Conservation (phyloP, 352 stramenopile genomes). For the Globisporangium recalcitrans region DNA sequence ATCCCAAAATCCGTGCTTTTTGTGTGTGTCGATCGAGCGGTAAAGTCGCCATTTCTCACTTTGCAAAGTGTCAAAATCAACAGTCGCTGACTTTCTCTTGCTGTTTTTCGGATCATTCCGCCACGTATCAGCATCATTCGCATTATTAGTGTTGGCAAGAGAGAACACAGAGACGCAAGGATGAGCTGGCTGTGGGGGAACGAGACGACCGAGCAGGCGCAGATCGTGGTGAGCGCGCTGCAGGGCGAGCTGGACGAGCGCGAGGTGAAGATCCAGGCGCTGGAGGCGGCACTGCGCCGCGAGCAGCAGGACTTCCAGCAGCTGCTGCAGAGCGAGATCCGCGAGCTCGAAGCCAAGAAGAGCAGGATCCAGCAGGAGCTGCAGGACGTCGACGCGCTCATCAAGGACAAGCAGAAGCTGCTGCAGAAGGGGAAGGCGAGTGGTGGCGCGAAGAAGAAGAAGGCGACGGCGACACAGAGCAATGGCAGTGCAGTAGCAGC, state of each 20-base stretch:
- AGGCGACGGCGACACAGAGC: conserved; percentile 27
- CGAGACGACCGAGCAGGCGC: conserved; percentile 80
- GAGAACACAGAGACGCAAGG: conserved; percentile 8
- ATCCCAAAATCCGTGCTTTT: too few species aligned
- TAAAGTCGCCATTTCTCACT: too few species aligned
- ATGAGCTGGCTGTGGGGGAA: conserved; percentile 84
- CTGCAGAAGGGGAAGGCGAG: conserved; percentile 43
- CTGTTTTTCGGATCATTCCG: too few species aligned
- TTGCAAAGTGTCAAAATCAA: too few species aligned
- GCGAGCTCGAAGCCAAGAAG: conserved; percentile 57
- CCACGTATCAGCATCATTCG: too few species aligned
- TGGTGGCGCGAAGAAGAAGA: conserved; percentile 34
- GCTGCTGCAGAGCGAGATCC: conserved; percentile 54
- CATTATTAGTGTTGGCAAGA: background rate
- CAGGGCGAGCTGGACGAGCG: conserved; percentile 79
- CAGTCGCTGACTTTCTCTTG: too few species aligned
- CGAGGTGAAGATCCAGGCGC: conserved; percentile 72
- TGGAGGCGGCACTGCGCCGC: conserved; percentile 63
- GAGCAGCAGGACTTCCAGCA: conserved; percentile 72
- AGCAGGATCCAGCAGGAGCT: conserved; percentile 21
- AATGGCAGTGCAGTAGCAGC: conserved; percentile 9
- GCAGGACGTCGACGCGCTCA: conserved; percentile 27
- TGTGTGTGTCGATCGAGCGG: too few species aligned
- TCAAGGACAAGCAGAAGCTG: conserved; percentile 58
- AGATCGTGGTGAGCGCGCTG: conserved; percentile 78